phyloP scores from a whole-genome alignment of 1,139 yeast genomes.

The Debaryomycetaceae sp. region DNA sequence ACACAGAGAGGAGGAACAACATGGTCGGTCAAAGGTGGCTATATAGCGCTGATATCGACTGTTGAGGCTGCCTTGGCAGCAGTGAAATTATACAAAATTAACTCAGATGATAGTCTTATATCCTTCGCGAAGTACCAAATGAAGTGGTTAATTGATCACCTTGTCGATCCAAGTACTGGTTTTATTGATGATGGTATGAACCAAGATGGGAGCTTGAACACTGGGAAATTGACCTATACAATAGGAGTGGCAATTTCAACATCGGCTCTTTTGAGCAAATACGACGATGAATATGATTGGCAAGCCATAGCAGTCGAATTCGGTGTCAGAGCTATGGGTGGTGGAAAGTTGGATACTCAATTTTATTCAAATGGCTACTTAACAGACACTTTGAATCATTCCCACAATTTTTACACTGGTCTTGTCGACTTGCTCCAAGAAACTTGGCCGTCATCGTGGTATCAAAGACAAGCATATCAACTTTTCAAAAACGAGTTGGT shows the following conservation, averaged over 20 bases:
- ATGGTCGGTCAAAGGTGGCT: slow-evolving; percentile 25
- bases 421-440: slow-evolving; percentile 17
- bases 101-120: slow-evolving; percentile 11
- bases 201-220: slow-evolving; percentile 19
- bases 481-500: slow-evolving; percentile 17
- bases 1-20: slow-evolving; percentile 19
- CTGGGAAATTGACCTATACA: slow-evolving; percentile 36
- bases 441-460: slow-evolving; percentile 14
- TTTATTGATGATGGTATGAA: slow-evolving; percentile 32
- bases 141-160: slow-evolving; percentile 22
- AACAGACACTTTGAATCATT: slow-evolving; percentile 16
- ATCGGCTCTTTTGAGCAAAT: slow-evolving; percentile 22
- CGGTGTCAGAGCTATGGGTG: slow-evolving; percentile 7
- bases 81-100: slow-evolving; percentile 19
- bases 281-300: slow-evolving; percentile 13
- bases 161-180: slow-evolving; percentile 25
- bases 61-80: slow-evolving; percentile 36
- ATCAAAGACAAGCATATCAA: slow-evolving; percentile 16
- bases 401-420: slow-evolving; percentile 19
- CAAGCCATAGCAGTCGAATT: slow-evolving; percentile 15
- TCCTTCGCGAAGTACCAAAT: slow-evolving; percentile 17
- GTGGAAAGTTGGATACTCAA: slow-evolving; percentile 7
- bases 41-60: slow-evolving; percentile 35
- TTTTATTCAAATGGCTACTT: slow-evolving; percentile 17
- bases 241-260: slow-evolving; percentile 34